Percentiles rank a stretch among this genome's conserved stretches.
phyloP scores from a whole-genome alignment of 2,329 filamentous ascomycete genomes.

The Microsporum ferrugineum region DNA sequence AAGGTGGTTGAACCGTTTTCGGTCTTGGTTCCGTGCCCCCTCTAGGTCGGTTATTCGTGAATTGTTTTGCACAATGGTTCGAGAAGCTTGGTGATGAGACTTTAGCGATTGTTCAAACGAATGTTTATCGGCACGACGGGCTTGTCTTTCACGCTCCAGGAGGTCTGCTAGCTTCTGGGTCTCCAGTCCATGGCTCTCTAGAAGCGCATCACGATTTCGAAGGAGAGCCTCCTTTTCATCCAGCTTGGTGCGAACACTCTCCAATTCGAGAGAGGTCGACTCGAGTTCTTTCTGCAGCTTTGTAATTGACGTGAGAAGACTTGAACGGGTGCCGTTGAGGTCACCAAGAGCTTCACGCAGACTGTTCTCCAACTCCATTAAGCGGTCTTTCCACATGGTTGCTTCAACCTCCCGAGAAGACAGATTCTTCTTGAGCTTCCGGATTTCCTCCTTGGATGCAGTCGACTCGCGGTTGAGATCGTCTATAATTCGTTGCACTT shows the following conservation, averaged over 20 bases:
- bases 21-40: constrained; percentile 62
- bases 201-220: constrained; percentile 73
- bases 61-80: constrained; percentile 75
- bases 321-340: constrained; percentile 72
- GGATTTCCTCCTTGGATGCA: constrained; percentile 71
- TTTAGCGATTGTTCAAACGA: constrained; percentile 82
- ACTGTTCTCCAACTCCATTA: constrained; percentile 81
- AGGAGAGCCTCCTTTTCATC: constrained; percentile 87
- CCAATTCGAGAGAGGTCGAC: constrained; percentile 68
- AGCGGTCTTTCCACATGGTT: constrained; percentile 77
- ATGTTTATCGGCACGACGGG: constrained; percentile 73
- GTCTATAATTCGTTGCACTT: constrained; percentile 85
- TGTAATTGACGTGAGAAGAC: constrained; percentile 72
- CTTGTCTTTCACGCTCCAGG: constrained; percentile 78
- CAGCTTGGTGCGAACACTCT: constrained; percentile 62
- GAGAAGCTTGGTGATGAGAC: constrained; percentile 74
- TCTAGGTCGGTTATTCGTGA: constrained; percentile 78
- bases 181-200: constrained; percentile 83
- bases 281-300: constrained; percentile 84
- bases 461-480: constrained; percentile 80
- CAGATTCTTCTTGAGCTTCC: constrained; percentile 69
- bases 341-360: constrained; percentile 79
- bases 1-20: constrained; percentile 60
- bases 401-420: constrained; percentile 79
- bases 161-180: constrained; percentile 73